A percentile compares a stretch with the other conserved stretches of the same genome.
Conservation (phyloP, 345 rosid species). For the Luvunga scandens region DNA sequence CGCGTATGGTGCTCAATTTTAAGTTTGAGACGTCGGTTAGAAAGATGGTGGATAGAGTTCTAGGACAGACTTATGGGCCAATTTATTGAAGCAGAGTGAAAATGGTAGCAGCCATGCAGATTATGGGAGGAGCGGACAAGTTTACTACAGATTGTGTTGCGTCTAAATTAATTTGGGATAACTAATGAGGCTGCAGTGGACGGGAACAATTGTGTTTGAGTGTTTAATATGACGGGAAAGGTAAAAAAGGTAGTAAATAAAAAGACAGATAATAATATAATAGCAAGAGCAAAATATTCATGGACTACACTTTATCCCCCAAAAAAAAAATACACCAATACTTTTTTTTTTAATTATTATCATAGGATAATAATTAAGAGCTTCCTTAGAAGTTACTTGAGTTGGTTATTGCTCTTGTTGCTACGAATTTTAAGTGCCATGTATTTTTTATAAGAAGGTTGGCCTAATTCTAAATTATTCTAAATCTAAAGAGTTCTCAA, state of each 20-base stretch:
- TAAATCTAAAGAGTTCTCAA: too few species aligned
- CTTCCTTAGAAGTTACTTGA: too few species aligned
- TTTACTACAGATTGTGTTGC: constrained; percentile 3
- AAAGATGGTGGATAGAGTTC: constrained; percentile 12
- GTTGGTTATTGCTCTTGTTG: too few species aligned
- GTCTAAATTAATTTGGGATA: not conserved
- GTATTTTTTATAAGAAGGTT: too few species aligned
- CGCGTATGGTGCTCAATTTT: constrained; percentile 22
- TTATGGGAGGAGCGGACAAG: constrained; percentile 19
- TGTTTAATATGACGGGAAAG: not conserved
- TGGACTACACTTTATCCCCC: too few species aligned
- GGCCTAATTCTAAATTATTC: too few species aligned
- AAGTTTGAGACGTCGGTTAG: constrained; percentile 22
- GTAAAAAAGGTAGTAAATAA: not conserved
- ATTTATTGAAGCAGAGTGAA: constrained; percentile 13
- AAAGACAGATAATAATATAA: too few species aligned
- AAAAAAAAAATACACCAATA: too few species aligned
- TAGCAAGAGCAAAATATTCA: too few species aligned
- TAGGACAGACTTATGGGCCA: constrained; percentile 22
- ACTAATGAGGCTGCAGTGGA: not conserved
- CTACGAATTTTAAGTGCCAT: too few species aligned
- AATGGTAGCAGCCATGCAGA: constrained; percentile 16
- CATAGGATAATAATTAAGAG: too few species aligned
- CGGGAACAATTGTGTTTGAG: not conserved
- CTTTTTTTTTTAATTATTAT: too few species aligned